Percentiles rank a stretch among this genome's conserved stretches.
Evolutionary conservation across 2,329 filamentous ascomycete species (phyloP).

Genomic region (Ilyonectria mors-panacis): DNA sequence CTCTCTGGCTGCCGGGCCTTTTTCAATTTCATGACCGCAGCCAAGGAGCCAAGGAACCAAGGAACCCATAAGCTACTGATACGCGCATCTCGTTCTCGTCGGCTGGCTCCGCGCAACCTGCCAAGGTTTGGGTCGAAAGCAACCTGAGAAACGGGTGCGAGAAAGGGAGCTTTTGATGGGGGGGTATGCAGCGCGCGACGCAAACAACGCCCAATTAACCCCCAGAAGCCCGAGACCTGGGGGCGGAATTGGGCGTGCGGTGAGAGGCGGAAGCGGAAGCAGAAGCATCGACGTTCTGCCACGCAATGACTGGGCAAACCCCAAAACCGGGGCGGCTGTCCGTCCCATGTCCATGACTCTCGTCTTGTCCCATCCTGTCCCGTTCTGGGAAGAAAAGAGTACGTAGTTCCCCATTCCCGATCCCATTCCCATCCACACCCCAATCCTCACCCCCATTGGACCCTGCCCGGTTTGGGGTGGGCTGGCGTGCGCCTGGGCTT

Average conservation of each 20-base stretch:
- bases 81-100: conserved; percentile 1
- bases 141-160: conserved; percentile 1
- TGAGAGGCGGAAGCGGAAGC: conserved; percentile 6
- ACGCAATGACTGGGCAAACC: conserved; percentile 14
- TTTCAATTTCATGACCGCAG: conserved; percentile 1
- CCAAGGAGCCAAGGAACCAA: neutral
- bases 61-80: neutral
- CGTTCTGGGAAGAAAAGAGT: conserved; percentile 14
- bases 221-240: neutral
- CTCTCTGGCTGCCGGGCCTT: neutral
- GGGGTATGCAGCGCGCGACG: neutral
- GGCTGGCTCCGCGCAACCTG: conserved; percentile 16
- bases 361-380: conserved; percentile 14
- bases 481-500: conserved; percentile 36
- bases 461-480: conserved; percentile 37
- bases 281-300: conserved; percentile 8
- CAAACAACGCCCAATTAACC: neutral
- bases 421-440: conserved; percentile 28
- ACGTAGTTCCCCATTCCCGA: conserved; percentile 23
- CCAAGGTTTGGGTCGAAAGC: conserved; percentile 23
- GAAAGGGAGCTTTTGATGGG: neutral
- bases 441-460: conserved; percentile 39
- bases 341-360: conserved; percentile 6
- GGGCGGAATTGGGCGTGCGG: conserved; percentile 5
- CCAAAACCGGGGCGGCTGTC: conserved; percentile 17